phyloP scores from a whole-genome alignment of 768 basidiomycete species.

The Pleurotus tuoliensis region DNA sequence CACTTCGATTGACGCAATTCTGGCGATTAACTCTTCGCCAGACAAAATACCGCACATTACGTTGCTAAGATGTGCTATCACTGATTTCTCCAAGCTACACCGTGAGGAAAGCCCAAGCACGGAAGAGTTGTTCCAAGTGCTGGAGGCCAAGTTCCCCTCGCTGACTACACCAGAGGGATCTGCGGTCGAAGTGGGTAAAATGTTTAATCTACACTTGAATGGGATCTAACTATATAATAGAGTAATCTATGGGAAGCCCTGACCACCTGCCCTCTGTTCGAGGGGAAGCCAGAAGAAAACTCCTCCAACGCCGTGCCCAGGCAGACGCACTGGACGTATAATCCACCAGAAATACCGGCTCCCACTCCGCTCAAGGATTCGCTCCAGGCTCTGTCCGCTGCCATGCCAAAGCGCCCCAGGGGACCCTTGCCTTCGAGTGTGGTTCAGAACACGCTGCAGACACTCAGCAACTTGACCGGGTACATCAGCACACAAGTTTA shows the following conservation, averaged over 20 bases:
- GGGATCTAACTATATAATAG: conserved; percentile 26
- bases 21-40: conserved; percentile 22
- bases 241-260: conserved; percentile 60
- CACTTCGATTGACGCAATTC: conserved; percentile 39
- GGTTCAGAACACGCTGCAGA: conserved; percentile 60
- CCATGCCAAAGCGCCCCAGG: conserved; percentile 23
- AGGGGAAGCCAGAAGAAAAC: conserved; percentile 15
- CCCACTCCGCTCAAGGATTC: conserved; percentile 36
- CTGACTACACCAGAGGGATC: conserved; percentile 47
- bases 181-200: conserved; percentile 46
- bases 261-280: conserved; percentile 47
- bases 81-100: conserved; percentile 39
- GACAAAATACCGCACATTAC: conserved; percentile 45
- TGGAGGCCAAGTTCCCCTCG: conserved; percentile 60
- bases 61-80: conserved; percentile 60
- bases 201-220: background rate
- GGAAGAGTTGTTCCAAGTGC: conserved; percentile 53
- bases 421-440: conserved; percentile 20
- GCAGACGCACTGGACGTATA: conserved; percentile 36
- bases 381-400: conserved; percentile 28
- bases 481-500: conserved; percentile 77
- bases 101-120: conserved; percentile 41
- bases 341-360: conserved; percentile 24
- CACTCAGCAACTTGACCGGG: conserved; percentile 71
- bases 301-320: conserved; percentile 9